A percentile compares a stretch with the other conserved stretches of the same genome.
phyloP scores from a whole-genome alignment of 257 asterid genomes.

The Verbascum thapsus region DNA sequence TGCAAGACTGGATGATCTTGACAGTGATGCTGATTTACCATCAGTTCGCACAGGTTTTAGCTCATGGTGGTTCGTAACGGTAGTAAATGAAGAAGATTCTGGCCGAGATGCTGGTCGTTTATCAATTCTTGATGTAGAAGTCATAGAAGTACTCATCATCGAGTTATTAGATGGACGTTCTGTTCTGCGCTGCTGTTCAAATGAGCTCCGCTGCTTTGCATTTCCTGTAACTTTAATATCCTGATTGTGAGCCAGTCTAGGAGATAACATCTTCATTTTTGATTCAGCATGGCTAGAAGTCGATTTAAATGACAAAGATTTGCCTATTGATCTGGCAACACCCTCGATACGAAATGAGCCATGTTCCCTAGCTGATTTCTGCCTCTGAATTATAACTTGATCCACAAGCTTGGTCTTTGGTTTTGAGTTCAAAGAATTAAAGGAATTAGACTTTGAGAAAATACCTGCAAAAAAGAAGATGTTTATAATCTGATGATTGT shows the following conservation, averaged over 20 bases:
- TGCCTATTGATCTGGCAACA: slow-evolving; percentile 54
- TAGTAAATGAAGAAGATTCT: slow-evolving; percentile 46
- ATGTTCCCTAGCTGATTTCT: slow-evolving; percentile 61
- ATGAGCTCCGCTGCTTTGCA: slow-evolving; percentile 52
- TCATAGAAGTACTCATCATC: slow-evolving; percentile 38
- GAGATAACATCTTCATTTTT: slow-evolving; percentile 70
- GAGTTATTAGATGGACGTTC: slow-evolving; percentile 48
- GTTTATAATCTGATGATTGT: slow-evolving; percentile 25
- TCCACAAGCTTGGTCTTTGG: slow-evolving; percentile 73
- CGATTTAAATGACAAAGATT: slow-evolving; percentile 74
- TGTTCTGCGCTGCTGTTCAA: slow-evolving; percentile 63
- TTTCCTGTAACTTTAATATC: slow-evolving; percentile 53
- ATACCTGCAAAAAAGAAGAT: slow-evolving; percentile 54
- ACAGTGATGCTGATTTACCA: slow-evolving; percentile 45
- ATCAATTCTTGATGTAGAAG: slow-evolving; percentile 50
- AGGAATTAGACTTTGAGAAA: slow-evolving; percentile 74
- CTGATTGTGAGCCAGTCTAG: slow-evolving; percentile 53
- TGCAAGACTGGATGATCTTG: slow-evolving; percentile 61
- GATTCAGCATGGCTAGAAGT: slow-evolving; percentile 56
- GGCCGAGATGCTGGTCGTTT: slow-evolving; percentile 46
- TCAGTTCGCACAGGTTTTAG: slow-evolving; percentile 50
- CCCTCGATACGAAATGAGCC: slow-evolving; percentile 58
- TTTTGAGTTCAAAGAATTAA: slow-evolving; percentile 62
- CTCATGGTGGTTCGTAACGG: slow-evolving; percentile 46
- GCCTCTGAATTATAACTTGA: slow-evolving; percentile 69